phyloP scores from a whole-genome alignment of 2,329 filamentous ascomycete species.

The Penicillium sp. region DNA sequence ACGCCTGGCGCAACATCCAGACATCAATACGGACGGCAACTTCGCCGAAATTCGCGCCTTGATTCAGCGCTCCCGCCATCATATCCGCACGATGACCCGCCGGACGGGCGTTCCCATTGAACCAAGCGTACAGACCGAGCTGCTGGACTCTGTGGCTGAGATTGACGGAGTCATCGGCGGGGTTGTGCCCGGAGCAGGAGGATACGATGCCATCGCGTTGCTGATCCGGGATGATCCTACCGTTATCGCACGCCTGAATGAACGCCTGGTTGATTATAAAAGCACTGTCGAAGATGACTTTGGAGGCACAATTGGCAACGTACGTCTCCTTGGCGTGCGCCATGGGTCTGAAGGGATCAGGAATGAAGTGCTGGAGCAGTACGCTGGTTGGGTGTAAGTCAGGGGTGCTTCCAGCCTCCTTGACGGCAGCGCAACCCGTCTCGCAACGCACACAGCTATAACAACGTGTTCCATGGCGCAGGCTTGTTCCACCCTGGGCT shows the following conservation, averaged over 20 bases:
- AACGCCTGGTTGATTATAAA: slow-evolving; percentile 62
- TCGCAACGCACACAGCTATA: background rate
- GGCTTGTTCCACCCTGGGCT: slow-evolving; percentile 4
- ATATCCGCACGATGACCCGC: slow-evolving; percentile 70
- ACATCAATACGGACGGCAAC: slow-evolving; percentile 43
- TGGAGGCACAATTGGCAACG: slow-evolving; percentile 42
- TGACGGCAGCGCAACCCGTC: slow-evolving; percentile 4
- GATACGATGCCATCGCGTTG: slow-evolving; percentile 82
- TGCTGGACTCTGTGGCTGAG: slow-evolving; percentile 67
- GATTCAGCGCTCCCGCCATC: slow-evolving; percentile 48
- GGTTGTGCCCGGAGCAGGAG: slow-evolving; percentile 88
- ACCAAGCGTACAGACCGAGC: slow-evolving; percentile 72
- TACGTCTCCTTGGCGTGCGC: slow-evolving; percentile 41
- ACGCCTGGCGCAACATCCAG: slow-evolving; percentile 43
- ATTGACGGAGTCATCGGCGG: slow-evolving; percentile 81
- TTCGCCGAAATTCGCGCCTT: slow-evolving; percentile 48
- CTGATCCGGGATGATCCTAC: slow-evolving; percentile 67
- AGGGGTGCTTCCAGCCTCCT: background rate
- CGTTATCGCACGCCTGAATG: slow-evolving; percentile 55
- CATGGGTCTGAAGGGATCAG: slow-evolving; percentile 44
- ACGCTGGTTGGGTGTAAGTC: slow-evolving; percentile 34
- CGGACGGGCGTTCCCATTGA: slow-evolving; percentile 79
- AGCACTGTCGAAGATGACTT: slow-evolving; percentile 42
- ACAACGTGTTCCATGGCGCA: slow-evolving; percentile 1
- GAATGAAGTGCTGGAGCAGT: slow-evolving; percentile 37